Evolutionary conservation across 164 flowering plant genomes (phyloP), one percentile per base, ranked within the genome.

Genomic region (Nelumbo lutea): DNA sequence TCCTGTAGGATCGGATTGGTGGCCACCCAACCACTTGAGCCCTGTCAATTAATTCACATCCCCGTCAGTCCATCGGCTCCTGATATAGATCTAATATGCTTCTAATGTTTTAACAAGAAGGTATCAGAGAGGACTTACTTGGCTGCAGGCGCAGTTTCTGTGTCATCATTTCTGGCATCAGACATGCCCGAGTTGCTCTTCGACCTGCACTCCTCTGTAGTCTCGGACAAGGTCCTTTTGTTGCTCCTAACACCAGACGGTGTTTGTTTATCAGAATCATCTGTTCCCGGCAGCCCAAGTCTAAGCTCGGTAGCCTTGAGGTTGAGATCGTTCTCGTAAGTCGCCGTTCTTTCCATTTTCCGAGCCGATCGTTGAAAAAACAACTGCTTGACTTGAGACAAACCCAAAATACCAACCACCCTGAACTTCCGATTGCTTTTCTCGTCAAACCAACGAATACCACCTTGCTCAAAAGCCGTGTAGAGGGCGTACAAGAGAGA

Each of bases 21-120:
- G 94, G 97, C 97, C 97, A 90, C n/a, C 97, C 97, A 6, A 87
- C 90, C 0, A 89, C 80, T 77, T 86, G 94, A 60, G 84, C 84
- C 80, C 96, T 90, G 83, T 60, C 53, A 45, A 47, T 42, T n/a
- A 52, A 11, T 55, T 51, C 43, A 47, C 38, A 62, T 9, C 43
- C 58, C 44, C 64, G 44, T 64, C 55, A 64, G 47, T 14, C 14
- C 13, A 6, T 14, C 27, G 27, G 11, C 8, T 9, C 8, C 47
- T 43, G 27, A 51, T 5, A 7, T 51, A 10, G 11, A 7, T 2
- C 57, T 10, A 14, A 53, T 13, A 53, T 1, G 14, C n/a, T 3
- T 11, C n/a, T 1, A 50, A 53, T 53, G 2, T 53, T 4, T 53
- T 11, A 11, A 53, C 14, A 14, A 27, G 27, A 9, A 53, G 57